Evolutionary conservation across 2,329 filamentous ascomycete species (phyloP).

Genomic region (Talaromyces amestolkiae): DNA sequence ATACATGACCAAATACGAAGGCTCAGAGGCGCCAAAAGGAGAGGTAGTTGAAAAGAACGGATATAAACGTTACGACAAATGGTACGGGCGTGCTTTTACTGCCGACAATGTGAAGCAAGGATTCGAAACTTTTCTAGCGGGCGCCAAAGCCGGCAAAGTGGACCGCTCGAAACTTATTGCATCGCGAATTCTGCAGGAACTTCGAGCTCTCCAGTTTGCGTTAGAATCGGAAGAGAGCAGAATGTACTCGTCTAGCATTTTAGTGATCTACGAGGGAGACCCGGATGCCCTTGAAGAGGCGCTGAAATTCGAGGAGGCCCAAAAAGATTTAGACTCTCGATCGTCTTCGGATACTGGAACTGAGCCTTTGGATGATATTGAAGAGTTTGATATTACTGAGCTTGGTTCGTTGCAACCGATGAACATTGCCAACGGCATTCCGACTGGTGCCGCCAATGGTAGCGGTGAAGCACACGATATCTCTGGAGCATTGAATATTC

Average conservation of each 20-base stretch:
- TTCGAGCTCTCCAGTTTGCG: constrained; percentile 47
- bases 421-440: constrained; percentile 21
- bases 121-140: constrained; percentile 57
- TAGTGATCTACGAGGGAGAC: constrained; percentile 67
- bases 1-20: constrained; percentile 43
- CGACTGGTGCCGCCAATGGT: not conserved
- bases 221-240: constrained; percentile 59
- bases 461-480: not conserved
- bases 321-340: constrained; percentile 32
- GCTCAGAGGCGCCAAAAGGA: constrained; percentile 45
- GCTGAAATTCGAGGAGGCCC: constrained; percentile 45
- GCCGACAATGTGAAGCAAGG: constrained; percentile 56
- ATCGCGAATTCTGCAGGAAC: constrained; percentile 39
- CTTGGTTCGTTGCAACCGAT: constrained; percentile 9
- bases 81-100: constrained; percentile 61
- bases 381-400: constrained; percentile 20
- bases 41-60: constrained; percentile 49
- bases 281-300: constrained; percentile 53
- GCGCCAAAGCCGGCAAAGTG: constrained; percentile 40
- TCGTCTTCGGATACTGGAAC: constrained; percentile 24
- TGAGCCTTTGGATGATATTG: constrained; percentile 30
- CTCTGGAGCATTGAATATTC: not conserved
- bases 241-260: constrained; percentile 65
- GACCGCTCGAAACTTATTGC: constrained; percentile 47
- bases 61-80: constrained; percentile 63